These are phyloP conservation scores for Panicum virgatum DNA, from an alignment of 202 grass and related monocot species.

Conservation along the genomic window DNA sequence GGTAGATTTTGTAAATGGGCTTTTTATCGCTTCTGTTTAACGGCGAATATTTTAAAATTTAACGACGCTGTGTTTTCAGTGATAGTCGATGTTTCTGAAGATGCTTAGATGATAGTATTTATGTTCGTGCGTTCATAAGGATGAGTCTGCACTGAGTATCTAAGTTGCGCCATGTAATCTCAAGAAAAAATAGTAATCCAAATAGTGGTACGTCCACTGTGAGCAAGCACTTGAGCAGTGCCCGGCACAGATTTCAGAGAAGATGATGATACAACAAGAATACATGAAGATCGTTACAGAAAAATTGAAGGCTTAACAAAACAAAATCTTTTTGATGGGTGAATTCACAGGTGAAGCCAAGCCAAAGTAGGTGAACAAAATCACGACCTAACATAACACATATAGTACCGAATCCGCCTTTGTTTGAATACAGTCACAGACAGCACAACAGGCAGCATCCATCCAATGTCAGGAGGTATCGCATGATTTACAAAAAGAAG, in stretches of 20 bases:
- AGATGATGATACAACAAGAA: background rate
- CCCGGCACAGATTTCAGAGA: background rate
- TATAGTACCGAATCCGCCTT: background rate
- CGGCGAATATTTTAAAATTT: too few species aligned
- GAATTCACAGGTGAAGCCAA: background rate
- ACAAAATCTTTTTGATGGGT: background rate
- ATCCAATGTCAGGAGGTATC: slow-evolving; percentile 28
- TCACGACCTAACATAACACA: slow-evolving; percentile 30
- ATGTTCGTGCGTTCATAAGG: too few species aligned
- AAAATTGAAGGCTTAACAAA: background rate
- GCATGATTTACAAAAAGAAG: slow-evolving; percentile 58
- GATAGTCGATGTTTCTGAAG: too few species aligned
- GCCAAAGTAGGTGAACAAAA: background rate
- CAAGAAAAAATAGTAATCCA: too few species aligned
- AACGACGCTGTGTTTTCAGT: too few species aligned
- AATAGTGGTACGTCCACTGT: fast-evolving
- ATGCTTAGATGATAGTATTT: too few species aligned
- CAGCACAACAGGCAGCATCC: slow-evolving; percentile 8
- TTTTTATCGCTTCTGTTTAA: too few species aligned
- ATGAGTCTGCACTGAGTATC: too few species aligned
- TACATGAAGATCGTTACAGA: background rate
- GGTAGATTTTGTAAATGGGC: background rate
- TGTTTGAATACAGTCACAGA: slow-evolving; percentile 27
- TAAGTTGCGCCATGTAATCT: too few species aligned
- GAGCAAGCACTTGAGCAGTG: background rate